phyloP scores from a whole-genome alignment of 2,329 filamentous ascomycete genomes.

The Dactylellina leptospora region DNA sequence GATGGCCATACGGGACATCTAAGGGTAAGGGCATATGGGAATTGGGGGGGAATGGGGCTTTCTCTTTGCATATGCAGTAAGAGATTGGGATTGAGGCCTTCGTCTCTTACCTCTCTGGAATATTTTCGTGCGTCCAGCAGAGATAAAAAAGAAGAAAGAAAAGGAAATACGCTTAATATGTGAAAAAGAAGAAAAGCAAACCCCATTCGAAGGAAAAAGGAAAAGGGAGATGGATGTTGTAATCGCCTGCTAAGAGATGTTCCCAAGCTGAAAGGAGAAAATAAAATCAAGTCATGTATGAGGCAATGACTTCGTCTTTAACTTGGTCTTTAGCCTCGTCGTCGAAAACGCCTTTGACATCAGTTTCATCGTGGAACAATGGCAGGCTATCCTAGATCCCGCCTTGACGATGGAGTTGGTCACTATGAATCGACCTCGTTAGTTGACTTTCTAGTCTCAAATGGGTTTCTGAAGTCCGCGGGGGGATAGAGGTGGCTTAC shows the following conservation, averaged over 20 bases:
- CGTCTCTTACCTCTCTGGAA: conserved; percentile 7
- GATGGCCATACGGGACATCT: conserved; percentile 30
- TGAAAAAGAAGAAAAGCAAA: not conserved
- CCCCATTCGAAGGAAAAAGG: conserved; percentile 2
- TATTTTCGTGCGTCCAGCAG: conserved; percentile 9
- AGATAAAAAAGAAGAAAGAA: not conserved
- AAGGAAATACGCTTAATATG: conserved; percentile 14
- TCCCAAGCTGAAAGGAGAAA: conserved; percentile 10
- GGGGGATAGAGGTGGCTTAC: conserved; percentile 62
- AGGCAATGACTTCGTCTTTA: not conserved
- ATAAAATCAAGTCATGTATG: not conserved
- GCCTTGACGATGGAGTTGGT: conserved; percentile 41
- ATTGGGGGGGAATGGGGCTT: not conserved
- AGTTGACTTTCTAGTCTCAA: too few relatives aligned
- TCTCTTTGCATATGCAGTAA: too few relatives aligned
- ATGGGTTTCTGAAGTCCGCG: too few relatives aligned
- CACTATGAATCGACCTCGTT: too few relatives aligned
- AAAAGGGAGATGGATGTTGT: conserved; percentile 28
- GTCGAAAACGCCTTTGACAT: too few relatives aligned
- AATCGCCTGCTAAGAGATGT: conserved; percentile 45
- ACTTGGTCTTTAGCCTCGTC: too few relatives aligned
- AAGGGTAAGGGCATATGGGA: not conserved
- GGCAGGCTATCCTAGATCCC: conserved; percentile 20
- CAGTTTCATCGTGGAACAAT: not conserved
- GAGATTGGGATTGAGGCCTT: too few relatives aligned